These are phyloP conservation scores for Leishmania braziliensis DNA, from an alignment of 208 protist species.

Conservation along the genomic window DNA sequence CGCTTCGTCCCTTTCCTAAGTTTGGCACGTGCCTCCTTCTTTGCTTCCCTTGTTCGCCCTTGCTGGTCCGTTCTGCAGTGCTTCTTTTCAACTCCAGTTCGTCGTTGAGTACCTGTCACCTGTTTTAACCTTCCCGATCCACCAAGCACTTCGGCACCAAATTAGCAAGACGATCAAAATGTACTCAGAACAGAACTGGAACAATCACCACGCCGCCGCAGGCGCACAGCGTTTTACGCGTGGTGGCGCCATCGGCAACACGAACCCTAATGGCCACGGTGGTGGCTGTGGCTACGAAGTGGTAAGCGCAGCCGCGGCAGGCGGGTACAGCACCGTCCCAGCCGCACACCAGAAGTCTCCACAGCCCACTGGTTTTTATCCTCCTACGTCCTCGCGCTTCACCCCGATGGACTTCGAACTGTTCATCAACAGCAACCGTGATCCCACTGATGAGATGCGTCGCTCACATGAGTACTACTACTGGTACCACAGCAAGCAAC, in stretches of 20 bases:
- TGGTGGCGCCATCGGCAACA: conserved; percentile 4
- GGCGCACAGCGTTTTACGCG: conserved; percentile 8
- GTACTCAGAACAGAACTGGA: conserved; percentile 47
- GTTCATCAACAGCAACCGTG: conserved; percentile 72
- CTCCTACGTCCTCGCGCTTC: conserved; percentile 46
- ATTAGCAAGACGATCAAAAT: conserved; percentile 3
- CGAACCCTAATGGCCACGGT: background rate
- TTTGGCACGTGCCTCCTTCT: background rate
- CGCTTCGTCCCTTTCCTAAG: background rate
- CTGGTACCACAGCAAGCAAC: conserved; percentile 82
- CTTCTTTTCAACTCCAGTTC: background rate
- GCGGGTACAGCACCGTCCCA: conserved; percentile 20
- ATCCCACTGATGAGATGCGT: conserved; percentile 83
- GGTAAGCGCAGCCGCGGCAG: conserved; percentile 7
- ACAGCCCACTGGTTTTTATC: conserved; percentile 28
- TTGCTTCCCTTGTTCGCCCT: background rate
- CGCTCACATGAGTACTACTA: conserved; percentile 84
- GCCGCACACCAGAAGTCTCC: conserved; percentile 22
- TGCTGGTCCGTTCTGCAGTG: background rate
- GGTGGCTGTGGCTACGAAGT: conserved; percentile 17
- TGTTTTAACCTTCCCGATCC: background rate
- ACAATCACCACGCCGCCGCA: conserved; percentile 17
- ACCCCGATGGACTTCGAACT: conserved; percentile 89
- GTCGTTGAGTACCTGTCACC: background rate
- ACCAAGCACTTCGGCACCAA: background rate